These are phyloP conservation scores for Claviceps cyperi DNA, from an alignment of 2,329 filamentous ascomycete species.

Conservation along the genomic window DNA sequence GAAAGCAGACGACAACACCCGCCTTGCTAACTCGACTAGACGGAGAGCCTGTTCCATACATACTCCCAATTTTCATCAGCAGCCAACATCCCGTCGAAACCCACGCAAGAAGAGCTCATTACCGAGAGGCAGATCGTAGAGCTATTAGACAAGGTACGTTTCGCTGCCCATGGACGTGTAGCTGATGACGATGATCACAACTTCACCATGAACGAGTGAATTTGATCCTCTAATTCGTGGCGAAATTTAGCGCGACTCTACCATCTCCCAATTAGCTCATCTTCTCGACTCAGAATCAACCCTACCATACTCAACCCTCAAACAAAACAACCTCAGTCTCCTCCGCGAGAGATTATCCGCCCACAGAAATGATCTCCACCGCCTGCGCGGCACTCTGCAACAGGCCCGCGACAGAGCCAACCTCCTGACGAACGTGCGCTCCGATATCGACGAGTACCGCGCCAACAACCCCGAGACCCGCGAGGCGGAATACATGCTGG, in stretches of 20 bases:
- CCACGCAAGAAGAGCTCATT: conserved; percentile 68
- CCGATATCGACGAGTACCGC: conserved; percentile 83
- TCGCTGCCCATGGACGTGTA: not conserved
- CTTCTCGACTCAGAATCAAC: conserved; percentile 86
- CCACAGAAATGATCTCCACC: conserved; percentile 68
- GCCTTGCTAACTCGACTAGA: conserved; percentile 34
- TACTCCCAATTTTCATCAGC: conserved; percentile 86
- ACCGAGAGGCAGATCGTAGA: conserved; percentile 75
- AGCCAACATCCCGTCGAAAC: conserved; percentile 64
- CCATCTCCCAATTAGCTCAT: conserved; percentile 69
- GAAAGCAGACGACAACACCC: not conserved
- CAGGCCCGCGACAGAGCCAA: conserved; percentile 79
- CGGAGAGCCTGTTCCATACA: conserved; percentile 66
- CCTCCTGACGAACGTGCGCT: conserved; percentile 76
- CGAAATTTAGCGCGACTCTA: conserved; percentile 52
- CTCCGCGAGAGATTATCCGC: conserved; percentile 81
- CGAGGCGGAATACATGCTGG: conserved; percentile 95
- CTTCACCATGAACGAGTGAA: not conserved
- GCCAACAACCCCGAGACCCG: conserved; percentile 65
- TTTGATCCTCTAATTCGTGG: not conserved
- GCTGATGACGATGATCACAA: not conserved
- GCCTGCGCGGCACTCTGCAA: conserved; percentile 57
- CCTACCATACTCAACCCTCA: conserved; percentile 80
- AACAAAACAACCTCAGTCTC: conserved; percentile 87
- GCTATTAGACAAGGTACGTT: conserved; percentile 54